phyloP scores from a whole-genome alignment of 2,329 filamentous ascomycete genomes.

The Nigrospora oryzae region DNA sequence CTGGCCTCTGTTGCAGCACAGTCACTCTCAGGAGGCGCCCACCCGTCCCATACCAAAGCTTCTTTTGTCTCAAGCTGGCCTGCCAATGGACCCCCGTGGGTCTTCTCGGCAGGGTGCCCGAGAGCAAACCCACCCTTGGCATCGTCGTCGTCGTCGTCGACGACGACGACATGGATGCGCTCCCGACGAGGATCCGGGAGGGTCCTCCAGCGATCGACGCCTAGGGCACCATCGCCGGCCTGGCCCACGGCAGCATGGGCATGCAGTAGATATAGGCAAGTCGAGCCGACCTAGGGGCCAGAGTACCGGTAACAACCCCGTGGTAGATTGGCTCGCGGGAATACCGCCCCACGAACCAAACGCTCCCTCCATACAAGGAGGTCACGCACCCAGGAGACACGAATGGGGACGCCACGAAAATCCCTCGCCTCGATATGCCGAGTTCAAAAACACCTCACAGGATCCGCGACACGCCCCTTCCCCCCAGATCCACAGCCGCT shows the following conservation, averaged over 20 bases:
- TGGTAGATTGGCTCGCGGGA: slow-evolving; percentile 17
- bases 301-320: slow-evolving; percentile 11
- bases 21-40: too few species aligned
- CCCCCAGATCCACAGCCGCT: too few species aligned
- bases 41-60: too few species aligned
- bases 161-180: too few species aligned
- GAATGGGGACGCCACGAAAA: background rate
- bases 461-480: too few species aligned
- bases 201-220: background rate
- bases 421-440: background rate
- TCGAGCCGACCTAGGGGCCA: slow-evolving; percentile 10
- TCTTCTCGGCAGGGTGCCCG: background rate
- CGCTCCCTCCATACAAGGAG: too few species aligned
- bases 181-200: background rate
- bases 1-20: too few species aligned
- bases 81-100: background rate
- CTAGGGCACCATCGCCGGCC: slow-evolving; percentile 1
- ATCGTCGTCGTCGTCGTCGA: background rate
- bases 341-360: too few species aligned
- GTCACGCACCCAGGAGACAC: too few species aligned
- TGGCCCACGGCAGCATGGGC: slow-evolving; percentile 11
- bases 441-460: too few species aligned
- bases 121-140: background rate
- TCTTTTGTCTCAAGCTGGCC: background rate
- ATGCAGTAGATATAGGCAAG: slow-evolving; percentile 9